Percentiles rank a stretch among this genome's conserved stretches.
Conservation (phyloP, 495 filamentous ascomycete genomes). For the Xylaria scruposa region DNA sequence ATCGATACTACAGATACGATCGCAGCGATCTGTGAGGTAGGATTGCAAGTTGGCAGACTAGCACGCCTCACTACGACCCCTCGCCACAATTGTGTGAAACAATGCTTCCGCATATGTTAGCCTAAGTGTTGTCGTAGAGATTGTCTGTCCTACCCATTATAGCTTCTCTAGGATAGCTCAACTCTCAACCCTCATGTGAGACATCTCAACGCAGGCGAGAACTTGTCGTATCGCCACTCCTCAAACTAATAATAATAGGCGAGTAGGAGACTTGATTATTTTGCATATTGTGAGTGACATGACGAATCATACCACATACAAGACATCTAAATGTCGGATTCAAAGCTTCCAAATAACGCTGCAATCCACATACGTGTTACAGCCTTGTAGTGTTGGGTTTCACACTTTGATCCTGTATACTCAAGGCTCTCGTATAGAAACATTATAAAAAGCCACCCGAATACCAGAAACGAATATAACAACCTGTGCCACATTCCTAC, state of each 20-base stretch:
- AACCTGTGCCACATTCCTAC: background rate
- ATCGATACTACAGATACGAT: background rate
- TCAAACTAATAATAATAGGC: background rate
- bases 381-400: background rate
- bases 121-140: background rate
- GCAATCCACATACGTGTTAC: background rate
- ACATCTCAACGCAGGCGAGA: too few species aligned
- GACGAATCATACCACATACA: background rate
- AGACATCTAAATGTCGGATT: background rate
- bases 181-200: background rate
- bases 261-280: background rate
- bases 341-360: background rate
- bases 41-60: slow-evolving; percentile 10
- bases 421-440: background rate
- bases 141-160: background rate
- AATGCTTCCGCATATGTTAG: background rate
- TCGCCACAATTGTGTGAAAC: background rate
- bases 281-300: background rate
- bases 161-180: background rate
- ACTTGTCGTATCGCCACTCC: background rate
- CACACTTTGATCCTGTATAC: background rate
- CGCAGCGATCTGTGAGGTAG: background rate
- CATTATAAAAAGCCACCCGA: background rate
- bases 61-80: slow-evolving; percentile 9
- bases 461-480: background rate